Conservation (phyloP, 2,329 filamentous ascomycete genomes). For the Cadophora gregata region DNA sequence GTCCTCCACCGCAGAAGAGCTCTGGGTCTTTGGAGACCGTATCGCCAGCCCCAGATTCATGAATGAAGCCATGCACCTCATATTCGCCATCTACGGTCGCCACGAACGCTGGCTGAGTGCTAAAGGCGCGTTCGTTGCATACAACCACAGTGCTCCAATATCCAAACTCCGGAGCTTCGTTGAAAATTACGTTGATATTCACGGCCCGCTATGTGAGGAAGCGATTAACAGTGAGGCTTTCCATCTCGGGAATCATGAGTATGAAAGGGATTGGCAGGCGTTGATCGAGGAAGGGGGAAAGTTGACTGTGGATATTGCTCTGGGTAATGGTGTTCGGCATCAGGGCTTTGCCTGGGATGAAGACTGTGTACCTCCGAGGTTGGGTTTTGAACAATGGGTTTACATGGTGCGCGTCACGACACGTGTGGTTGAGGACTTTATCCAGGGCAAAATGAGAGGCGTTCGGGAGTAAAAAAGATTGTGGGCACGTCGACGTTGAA, state of each 20-base stretch:
- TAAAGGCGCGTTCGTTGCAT: background rate
- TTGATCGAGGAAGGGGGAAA: too few species aligned
- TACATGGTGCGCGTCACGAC: too few species aligned
- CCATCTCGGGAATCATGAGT: background rate
- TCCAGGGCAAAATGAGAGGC: too few species aligned
- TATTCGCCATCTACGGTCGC: background rate
- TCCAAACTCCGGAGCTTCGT: background rate
- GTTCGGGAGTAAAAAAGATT: too few species aligned
- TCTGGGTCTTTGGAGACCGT: slow-evolving; percentile 10
- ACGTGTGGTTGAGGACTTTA: too few species aligned
- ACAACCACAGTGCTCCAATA: background rate
- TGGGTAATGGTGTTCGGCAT: too few species aligned
- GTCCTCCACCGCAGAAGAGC: background rate
- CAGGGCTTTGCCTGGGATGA: too few species aligned
- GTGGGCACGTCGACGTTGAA: too few species aligned
- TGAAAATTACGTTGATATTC: background rate
- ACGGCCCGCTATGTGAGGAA: background rate
- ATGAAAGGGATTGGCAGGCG: background rate
- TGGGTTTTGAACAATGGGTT: too few species aligned
- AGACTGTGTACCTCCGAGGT: too few species aligned
- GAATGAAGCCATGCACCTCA: slow-evolving; percentile 10
- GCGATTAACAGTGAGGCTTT: background rate
- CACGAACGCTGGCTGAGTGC: background rate
- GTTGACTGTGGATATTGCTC: too few species aligned
- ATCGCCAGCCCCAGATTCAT: background rate